Conservation (phyloP, 129 eudicot genomes). For the Centaurea solstitialis region DNA sequence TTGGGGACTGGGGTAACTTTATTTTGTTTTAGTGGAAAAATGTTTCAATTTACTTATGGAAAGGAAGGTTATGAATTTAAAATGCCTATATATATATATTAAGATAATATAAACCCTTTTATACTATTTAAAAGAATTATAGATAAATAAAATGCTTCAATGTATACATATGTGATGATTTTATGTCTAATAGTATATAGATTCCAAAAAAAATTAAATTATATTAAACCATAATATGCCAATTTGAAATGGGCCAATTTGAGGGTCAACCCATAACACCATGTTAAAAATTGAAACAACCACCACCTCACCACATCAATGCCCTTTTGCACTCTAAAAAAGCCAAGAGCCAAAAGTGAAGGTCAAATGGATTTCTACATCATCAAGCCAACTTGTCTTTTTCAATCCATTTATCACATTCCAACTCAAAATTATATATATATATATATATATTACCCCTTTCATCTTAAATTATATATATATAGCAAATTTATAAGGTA, state of each 20-base stretch:
- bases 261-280: conserved; percentile 11
- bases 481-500: conserved; percentile 6
- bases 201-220: not conserved
- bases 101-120: too few relatives aligned
- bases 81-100: too few relatives aligned
- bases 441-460: not conserved
- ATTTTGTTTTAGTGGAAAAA: too few relatives aligned
- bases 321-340: conserved; percentile 30
- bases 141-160: too few relatives aligned
- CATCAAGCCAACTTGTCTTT: not conserved
- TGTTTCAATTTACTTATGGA: too few relatives aligned
- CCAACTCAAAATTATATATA: not conserved
- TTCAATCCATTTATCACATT: not conserved
- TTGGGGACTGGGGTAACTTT: too few relatives aligned
- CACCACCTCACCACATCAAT: conserved; percentile 14
- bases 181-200: not conserved
- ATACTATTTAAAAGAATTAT: too few relatives aligned
- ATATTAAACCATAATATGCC: not conserved
- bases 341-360: conserved; percentile 29
- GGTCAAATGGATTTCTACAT: conserved; percentile 12
- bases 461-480: not conserved
- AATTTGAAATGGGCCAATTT: conserved; percentile 18
- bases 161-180: not conserved
- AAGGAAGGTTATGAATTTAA: too few relatives aligned
- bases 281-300: conserved; percentile 10